Evolutionary conservation across 208 protist species (phyloP), one percentile per base, ranked within the genome.

Genomic region (Leishmania amazonensis): DNA sequence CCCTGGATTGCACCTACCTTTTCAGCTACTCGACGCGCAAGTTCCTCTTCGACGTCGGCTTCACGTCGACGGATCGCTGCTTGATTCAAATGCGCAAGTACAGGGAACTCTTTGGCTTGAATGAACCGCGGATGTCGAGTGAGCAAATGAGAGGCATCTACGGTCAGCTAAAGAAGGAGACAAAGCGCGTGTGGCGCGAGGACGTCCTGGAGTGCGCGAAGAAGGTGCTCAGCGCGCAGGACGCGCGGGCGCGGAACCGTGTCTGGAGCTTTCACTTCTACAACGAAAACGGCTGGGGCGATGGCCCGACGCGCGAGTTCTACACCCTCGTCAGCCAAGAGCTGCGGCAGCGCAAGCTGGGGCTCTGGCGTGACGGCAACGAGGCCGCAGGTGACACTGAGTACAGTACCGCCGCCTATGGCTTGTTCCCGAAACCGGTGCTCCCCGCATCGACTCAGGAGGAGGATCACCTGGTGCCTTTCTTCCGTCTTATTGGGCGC

Each of bases 181-280:
- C 88, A 76, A 92, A 90, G 81, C 89, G 89, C 4, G 87, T 92
- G 60, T 92, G 89, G 89, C 86, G 89, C 24, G 88, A 95, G 76
- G 79, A 90, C 21, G 76, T 89, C 21, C 65, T 97, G 47, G 85
- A 93, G 79, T 96, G 89, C 82, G 91, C 93, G 0, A 88, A 93
- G 87, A 81, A 85, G 71, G 81, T 96, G 57, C 75, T 95, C 21
- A 85, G 85, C 42, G 83, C 81, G 54, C 74, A 82, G 62, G 78
- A 89, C 75, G 75, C 78, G 21, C 86, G 83, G n/a, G 73, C 76
- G 49, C 87, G 88, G 42, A 90, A 87, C 49, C 79, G 78, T 17
- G 74, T 92, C 31, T 87, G 96, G 77, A 95, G 97, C 75, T 98
- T 97, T 82, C 90, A 98, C 85, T 98, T 96, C 82, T 96, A 94